Conservation (phyloP, 2,329 filamentous ascomycete genomes). For the Sporothrix brunneoviolacea region DNA sequence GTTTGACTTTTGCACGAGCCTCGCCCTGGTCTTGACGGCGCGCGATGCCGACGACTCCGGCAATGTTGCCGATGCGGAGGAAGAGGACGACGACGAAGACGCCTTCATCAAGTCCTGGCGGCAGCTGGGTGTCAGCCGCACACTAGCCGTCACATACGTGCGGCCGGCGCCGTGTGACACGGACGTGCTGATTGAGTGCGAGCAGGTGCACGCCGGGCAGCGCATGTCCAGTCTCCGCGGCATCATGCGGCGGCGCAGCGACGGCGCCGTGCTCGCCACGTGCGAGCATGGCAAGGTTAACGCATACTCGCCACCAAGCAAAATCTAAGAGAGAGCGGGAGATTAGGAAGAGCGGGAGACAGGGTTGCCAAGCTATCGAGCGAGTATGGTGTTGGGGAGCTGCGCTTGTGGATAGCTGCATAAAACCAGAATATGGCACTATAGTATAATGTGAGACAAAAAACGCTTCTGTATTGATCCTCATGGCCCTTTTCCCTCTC, state of each 20-base stretch:
- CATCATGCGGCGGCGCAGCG: slow-evolving; percentile 46
- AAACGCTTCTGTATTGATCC: too few relatives aligned
- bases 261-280: slow-evolving; percentile 46
- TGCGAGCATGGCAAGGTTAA: slow-evolving; percentile 61
- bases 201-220: slow-evolving; percentile 52
- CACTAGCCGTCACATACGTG: slow-evolving; percentile 61
- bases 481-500: too few relatives aligned
- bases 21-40: slow-evolving; percentile 49
- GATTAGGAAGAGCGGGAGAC: background rate
- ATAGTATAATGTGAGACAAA: too few relatives aligned
- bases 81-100: background rate
- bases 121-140: slow-evolving; percentile 57
- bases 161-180: slow-evolving; percentile 50
- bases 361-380: too few relatives aligned
- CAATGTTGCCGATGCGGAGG: too few relatives aligned
- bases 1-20: slow-evolving; percentile 59
- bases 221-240: slow-evolving; percentile 47
- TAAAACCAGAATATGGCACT: too few relatives aligned
- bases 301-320: slow-evolving; percentile 40
- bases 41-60: slow-evolving; percentile 17
- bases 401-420: too few relatives aligned
- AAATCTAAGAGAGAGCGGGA: background rate
- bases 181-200: slow-evolving; percentile 47
- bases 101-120: slow-evolving; percentile 35
- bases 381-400: too few relatives aligned